phyloP scores from a whole-genome alignment of 208 protist genomes.

The Strigomonas galati region DNA sequence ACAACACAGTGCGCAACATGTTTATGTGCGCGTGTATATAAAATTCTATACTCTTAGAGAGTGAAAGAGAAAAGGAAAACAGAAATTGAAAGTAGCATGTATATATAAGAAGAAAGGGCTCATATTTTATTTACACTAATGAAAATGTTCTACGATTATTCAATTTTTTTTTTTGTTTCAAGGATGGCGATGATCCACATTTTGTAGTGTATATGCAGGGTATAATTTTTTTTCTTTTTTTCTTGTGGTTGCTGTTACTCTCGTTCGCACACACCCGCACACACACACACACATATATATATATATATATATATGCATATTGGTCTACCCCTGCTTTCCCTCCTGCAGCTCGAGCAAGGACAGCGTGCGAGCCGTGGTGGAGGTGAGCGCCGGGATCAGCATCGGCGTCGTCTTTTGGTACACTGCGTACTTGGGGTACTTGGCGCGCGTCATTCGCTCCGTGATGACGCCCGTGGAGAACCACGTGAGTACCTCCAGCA shows the following conservation, averaged over 20 bases:
- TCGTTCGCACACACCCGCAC: no score
- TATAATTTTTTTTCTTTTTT: not conserved
- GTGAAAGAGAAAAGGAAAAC: slow-evolving; percentile 1
- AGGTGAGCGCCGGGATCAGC: slow-evolving; percentile 58
- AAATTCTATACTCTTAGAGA: slow-evolving; percentile 9
- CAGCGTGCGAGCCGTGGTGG: slow-evolving; percentile 34
- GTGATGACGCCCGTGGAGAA: slow-evolving; percentile 58
- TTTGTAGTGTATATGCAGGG: not conserved
- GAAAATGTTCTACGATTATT: slow-evolving; percentile 2
- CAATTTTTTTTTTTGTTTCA: slow-evolving; percentile 11
- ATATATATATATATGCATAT: no score
- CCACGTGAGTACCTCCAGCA: slow-evolving; percentile 36
- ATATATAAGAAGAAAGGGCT: not conserved
- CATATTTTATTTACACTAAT: not conserved
- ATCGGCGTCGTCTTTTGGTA: slow-evolving; percentile 77
- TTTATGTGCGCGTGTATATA: not conserved
- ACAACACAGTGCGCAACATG: slow-evolving; percentile 77
- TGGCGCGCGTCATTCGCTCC: slow-evolving; percentile 41
- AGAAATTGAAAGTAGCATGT: slow-evolving; percentile 6
- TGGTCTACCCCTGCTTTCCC: not conserved
- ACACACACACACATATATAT: no score
- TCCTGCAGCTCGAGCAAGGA: slow-evolving; percentile 20
- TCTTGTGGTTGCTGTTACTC: no score
- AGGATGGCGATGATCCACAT: no score
- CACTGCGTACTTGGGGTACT: slow-evolving; percentile 63